Percentiles rank a stretch among this genome's conserved stretches.
phyloP scores from a whole-genome alignment of 768 basidiomycete species.

The Lepiota brunneoincarnata region DNA sequence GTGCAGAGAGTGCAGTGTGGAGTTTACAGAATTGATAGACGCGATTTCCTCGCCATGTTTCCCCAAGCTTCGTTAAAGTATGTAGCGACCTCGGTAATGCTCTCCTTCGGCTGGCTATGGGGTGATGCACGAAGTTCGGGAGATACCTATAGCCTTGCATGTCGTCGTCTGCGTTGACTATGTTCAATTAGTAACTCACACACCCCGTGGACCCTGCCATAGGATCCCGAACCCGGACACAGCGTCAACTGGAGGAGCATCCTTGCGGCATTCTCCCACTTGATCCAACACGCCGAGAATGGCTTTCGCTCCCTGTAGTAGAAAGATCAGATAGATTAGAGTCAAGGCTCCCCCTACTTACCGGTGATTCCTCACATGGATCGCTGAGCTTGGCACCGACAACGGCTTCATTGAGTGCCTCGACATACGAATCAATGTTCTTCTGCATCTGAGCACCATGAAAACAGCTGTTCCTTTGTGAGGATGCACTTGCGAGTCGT shows the following conservation, averaged over 20 bases:
- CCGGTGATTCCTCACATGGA: constrained; percentile 52
- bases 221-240: constrained; percentile 92
- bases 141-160: constrained; percentile 39
- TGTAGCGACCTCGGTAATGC: constrained; percentile 64
- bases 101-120: constrained; percentile 53
- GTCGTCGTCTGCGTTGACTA: neutral
- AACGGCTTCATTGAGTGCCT: constrained; percentile 71
- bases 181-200: neutral
- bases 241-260: constrained; percentile 81
- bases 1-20: neutral
- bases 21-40: constrained; percentile 88
- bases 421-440: constrained; percentile 67
- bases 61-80: constrained; percentile 94
- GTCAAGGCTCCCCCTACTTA: constrained; percentile 29
- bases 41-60: constrained; percentile 85
- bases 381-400: constrained; percentile 76
- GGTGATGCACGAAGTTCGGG: constrained; percentile 54
- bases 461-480: constrained; percentile 78
- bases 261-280: constrained; percentile 63
- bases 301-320: constrained; percentile 57
- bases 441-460: constrained; percentile 69
- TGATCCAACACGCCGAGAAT: constrained; percentile 63
- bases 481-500: constrained; percentile 67
- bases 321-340: constrained; percentile 6
- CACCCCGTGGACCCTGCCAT: constrained; percentile 77